Conservation (phyloP, 1,284 basidiomycete genomes). For the Cutaneotrichosporon cutaneum region DNA sequence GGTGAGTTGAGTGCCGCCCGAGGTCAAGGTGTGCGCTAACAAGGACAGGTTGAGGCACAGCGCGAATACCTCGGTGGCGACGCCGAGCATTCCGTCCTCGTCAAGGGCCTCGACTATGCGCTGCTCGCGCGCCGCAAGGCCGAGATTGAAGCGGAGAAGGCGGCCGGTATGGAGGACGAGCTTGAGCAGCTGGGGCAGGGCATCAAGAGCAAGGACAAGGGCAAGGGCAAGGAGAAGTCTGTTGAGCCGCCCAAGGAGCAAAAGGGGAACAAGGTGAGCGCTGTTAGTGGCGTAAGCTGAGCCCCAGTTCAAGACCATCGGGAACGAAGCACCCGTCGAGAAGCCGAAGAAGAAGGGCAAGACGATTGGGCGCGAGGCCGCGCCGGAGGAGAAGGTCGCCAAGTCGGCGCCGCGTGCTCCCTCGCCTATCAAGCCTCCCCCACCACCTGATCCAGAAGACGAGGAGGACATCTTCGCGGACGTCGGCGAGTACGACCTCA, state of each 20-base stretch:
- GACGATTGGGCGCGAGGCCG: neutral
- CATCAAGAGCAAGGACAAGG: slow-evolving; percentile 29
- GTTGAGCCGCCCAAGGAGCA: neutral
- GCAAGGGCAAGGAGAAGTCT: slow-evolving; percentile 18
- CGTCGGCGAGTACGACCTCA: slow-evolving; percentile 75
- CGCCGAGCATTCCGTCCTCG: slow-evolving; percentile 75
- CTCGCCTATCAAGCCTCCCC: slow-evolving; percentile 9
- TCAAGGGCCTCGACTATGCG: slow-evolving; percentile 83
- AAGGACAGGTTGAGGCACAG: slow-evolving; percentile 67
- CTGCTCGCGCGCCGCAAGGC: slow-evolving; percentile 81
- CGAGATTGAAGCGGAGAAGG: slow-evolving; percentile 56
- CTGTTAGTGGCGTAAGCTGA: slow-evolving; percentile 14
- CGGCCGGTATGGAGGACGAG: slow-evolving; percentile 68
- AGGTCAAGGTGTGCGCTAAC: neutral
- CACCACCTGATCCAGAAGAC: slow-evolving; percentile 31
- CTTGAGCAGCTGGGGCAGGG: slow-evolving; percentile 60
- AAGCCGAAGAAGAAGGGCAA: slow-evolving; percentile 30
- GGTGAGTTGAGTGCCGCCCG: slow-evolving; percentile 22
- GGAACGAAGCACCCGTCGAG: slow-evolving; percentile 23
- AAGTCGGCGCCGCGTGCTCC: slow-evolving; percentile 11
- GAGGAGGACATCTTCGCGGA: slow-evolving; percentile 75
- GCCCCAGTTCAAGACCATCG: slow-evolving; percentile 48
- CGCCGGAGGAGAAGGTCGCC: slow-evolving; percentile 24
- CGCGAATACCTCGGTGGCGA: slow-evolving; percentile 84
- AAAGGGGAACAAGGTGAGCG: slow-evolving; percentile 29